Evolutionary conservation across 1,284 basidiomycete genomes (phyloP).

Genomic region (Apiotrichum mycotoxinovorans): DNA sequence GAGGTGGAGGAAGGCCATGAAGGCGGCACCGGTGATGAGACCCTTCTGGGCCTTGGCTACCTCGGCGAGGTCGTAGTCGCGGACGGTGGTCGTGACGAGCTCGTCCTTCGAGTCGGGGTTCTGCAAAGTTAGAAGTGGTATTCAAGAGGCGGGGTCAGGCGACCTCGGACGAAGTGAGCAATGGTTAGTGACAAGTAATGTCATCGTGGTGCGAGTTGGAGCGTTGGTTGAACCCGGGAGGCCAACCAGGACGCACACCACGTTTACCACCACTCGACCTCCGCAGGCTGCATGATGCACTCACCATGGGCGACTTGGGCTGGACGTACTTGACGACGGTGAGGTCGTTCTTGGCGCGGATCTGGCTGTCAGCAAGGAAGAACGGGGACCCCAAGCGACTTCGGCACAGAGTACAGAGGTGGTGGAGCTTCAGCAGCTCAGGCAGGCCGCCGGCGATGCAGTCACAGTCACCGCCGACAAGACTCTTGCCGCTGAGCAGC

Average conservation of each 20-base stretch:
- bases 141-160: neutral
- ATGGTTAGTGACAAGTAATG: no score
- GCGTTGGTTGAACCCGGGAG: no score
- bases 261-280: neutral
- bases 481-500: no score
- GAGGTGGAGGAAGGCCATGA: slow-evolving; percentile 23
- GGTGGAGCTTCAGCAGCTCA: neutral
- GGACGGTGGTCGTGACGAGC: slow-evolving; percentile 25
- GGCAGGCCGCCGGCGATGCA: no score
- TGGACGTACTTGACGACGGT: slow-evolving; percentile 24
- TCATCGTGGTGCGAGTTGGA: no score
- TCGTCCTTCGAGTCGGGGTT: slow-evolving; percentile 25
- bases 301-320: slow-evolving; percentile 24
- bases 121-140: slow-evolving; percentile 4
- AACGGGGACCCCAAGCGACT: no score
- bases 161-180: neutral
- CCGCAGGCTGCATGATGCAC: neutral
- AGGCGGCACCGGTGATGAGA: slow-evolving; percentile 20
- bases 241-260: no score
- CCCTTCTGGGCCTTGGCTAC: slow-evolving; percentile 25
- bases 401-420: neutral
- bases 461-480: no score
- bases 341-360: slow-evolving; percentile 24
- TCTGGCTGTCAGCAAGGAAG: slow-evolving; percentile 16
- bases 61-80: slow-evolving; percentile 26